Evolutionary conservation across 352 stramenopile genomes (phyloP), one percentile per base, ranked within the genome.

Genomic region (Pythium angustatum): DNA sequence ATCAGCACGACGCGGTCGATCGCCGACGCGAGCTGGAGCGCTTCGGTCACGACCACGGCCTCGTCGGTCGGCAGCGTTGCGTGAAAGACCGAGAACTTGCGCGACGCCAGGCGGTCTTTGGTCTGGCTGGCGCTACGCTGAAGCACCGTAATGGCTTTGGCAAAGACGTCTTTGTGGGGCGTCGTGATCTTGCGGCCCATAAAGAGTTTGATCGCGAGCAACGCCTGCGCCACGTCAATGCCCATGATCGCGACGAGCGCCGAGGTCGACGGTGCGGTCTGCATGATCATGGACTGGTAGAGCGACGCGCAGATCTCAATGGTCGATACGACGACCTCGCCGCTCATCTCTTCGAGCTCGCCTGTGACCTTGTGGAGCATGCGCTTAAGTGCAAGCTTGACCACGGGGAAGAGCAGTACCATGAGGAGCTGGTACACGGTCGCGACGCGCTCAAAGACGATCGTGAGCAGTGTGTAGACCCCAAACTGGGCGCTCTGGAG

Each of bases 241-340:
- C 34, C 53, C 54, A 72, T 68, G 59, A 72, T 68, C 19, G 47
- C 59, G 10, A 47, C 22, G 5, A 68, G 8, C 9, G 65, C 40
- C 1, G 55, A 12, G 15, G 50, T 33, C 15, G 59, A 65, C 11
- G 52, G 27, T 21, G 58, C 1, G 4, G 41, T 59, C 22, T 72
- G 66, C 48, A 72, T 53, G 41, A 72, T 57, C 54, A 64, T 64
- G 0, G 66, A 50, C 41, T 72, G 66, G 55, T 72, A 68, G 22
- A 72, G 31, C 27, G 66, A 72, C 5, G 58, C 58, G 26, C 45
- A 64, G 27, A 72, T 72, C 58, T 72, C 66, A 9, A 72, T 36
- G 3, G 53, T 65, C 1, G 48, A 63, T 22, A 72, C 24, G 1
- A 27, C 31, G 31, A 72, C 47, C 34, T 72, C 66, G 14, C 2